Percentiles rank a stretch among this genome's conserved stretches.
phyloP scores from a whole-genome alignment of 2,329 filamentous ascomycete species.

The Alternaria incomplexa region DNA sequence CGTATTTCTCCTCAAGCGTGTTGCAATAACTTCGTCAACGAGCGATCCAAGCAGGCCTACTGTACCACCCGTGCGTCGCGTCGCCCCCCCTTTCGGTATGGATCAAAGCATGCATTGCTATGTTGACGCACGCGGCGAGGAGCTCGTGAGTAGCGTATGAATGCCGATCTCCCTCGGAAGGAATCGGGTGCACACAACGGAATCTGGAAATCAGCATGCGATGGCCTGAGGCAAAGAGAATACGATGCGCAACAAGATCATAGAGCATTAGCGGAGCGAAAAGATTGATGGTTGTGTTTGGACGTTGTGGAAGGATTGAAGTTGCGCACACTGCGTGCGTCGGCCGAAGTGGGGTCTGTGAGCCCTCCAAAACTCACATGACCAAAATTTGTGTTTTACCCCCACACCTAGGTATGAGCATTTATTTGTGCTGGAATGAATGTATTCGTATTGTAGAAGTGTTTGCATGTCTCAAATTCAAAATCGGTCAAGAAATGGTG shows the following conservation, averaged over 20 bases:
- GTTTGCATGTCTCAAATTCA: background rate
- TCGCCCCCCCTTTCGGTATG: background rate
- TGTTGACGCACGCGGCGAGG: background rate
- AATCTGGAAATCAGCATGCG: background rate
- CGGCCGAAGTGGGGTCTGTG: background rate
- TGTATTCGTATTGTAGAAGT: background rate
- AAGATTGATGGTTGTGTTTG: background rate
- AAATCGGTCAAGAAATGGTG: background rate
- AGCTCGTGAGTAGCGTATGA: background rate
- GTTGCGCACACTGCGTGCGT: background rate
- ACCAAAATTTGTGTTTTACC: background rate
- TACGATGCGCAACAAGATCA: background rate
- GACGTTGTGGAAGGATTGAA: background rate
- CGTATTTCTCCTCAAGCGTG: background rate
- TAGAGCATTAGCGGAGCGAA: background rate
- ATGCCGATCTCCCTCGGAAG: background rate
- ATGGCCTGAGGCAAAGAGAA: background rate
- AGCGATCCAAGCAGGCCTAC: background rate
- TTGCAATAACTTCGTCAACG: background rate
- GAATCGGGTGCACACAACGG: background rate
- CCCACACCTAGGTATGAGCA: background rate
- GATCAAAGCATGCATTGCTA: background rate
- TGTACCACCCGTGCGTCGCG: background rate
- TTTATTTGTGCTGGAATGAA: background rate
- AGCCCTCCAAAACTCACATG: background rate